phyloP scores from a whole-genome alignment of 2,329 filamentous ascomycete genomes.

The Reticulascus tulasneorum region DNA sequence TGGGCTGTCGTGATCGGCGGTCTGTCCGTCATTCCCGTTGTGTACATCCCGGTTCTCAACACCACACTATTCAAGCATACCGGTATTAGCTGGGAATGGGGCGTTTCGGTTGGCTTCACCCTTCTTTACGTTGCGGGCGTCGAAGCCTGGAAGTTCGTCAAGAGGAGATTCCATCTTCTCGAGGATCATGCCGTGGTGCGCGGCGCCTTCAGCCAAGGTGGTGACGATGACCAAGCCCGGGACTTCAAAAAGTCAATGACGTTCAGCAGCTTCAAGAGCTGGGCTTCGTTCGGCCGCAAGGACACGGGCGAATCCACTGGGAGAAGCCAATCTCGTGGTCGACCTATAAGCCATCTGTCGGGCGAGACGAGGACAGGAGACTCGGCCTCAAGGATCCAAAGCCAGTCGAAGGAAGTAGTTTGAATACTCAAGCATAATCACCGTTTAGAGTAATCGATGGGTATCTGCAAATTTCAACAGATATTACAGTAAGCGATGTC shows the following conservation, averaged over 20 bases:
- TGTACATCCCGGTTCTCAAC: conserved; percentile 72
- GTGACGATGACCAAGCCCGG: conserved; percentile 37
- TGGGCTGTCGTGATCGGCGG: conserved; percentile 60
- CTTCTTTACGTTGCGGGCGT: conserved; percentile 63
- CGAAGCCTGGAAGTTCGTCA: conserved; percentile 68
- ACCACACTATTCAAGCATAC: conserved; percentile 68
- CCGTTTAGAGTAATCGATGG: too few species aligned
- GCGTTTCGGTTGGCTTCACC: conserved; percentile 59
- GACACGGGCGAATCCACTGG: conserved; percentile 33
- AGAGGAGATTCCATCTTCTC: conserved; percentile 52
- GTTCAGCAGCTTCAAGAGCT: conserved; percentile 47
- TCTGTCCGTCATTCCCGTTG: conserved; percentile 60
- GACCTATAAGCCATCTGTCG: conserved; percentile 13
- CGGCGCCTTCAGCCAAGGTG: conserved; percentile 50
- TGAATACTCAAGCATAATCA: too few species aligned
- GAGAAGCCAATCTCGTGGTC: conserved; percentile 9
- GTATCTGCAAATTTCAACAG: too few species aligned
- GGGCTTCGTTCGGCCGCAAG: conserved; percentile 38
- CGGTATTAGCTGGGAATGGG: conserved; percentile 73
- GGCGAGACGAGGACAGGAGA: conserved; percentile 13
- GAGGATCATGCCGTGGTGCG: conserved; percentile 47
- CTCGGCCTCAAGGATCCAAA: too few species aligned
- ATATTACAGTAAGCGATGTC: too few species aligned
- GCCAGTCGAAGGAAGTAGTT: too few species aligned
- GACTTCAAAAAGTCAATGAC: conserved; percentile 45